Evolutionary conservation across 495 filamentous ascomycete genomes (phyloP), one percentile per base, ranked within the genome.

Genomic region (Parathielavia appendiculata): DNA sequence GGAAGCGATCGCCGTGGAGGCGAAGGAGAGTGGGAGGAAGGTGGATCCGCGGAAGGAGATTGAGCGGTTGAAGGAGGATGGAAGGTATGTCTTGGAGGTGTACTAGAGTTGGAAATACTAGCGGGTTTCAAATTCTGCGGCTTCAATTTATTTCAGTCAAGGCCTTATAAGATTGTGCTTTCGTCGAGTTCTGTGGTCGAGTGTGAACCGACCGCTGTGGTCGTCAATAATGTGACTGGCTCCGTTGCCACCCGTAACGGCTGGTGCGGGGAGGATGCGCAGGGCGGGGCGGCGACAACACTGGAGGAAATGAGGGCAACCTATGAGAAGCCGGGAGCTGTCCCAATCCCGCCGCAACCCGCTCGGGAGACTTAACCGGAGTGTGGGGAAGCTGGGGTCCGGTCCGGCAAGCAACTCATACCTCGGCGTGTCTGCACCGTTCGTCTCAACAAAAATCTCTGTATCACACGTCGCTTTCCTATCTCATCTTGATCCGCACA

Each of bases 11-110:
- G 85, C 83, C 38, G 69, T 73, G n/a, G 85, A 95, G 62, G 88
- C 83, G n/a, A 83, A 83, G 76, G 69, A 64, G 53, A 72, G 71
- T 38, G 83, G 85, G 30, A 87, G 84, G 77, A 97, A 90, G 83
- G 81, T 93, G 41, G 91, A 96, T 65, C 77, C 86, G n/a, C 79
- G 77, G 63, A 93, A 91, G 81, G 92, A 95, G 81, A 96, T 97
- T 71, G 92, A 98, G 76, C 83, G 85, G 76, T 75, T 97, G 61
- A 98, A 98, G 86, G 93, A 98, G 73, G 85, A 88, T 60, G 82
- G 86, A 64, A 83, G 92, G 68, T 98, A 97, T 75, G 92, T 98
- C 59, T 77, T 98, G 47, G 93, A 98, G 80, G 93, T 96, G 20
- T 95, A 96, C 72, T 95, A 90, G 57, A 35, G 19, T 32, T 35